Base-by-base conservation (phyloP, 2,329 filamentous ascomycete genomes). In the Clarireedia homoeocarpa region DNA sequence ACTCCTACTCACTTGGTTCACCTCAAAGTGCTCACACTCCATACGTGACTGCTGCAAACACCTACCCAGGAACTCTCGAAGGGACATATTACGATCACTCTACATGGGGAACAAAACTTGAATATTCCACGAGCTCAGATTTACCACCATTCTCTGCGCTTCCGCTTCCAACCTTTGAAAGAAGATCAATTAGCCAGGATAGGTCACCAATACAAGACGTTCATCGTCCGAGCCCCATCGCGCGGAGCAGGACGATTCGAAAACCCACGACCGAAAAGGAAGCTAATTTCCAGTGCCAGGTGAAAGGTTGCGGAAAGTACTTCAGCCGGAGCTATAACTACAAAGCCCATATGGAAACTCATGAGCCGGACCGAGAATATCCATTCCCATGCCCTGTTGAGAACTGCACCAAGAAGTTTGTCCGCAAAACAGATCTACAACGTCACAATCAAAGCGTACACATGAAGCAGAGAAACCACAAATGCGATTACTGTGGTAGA, bases 301-400 rank as follows among this genome's bases (percentile, higher is more conserved):
- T 83, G 38, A 78, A 83, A 57, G 77, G 84, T 2, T 96, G 91
- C 67, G 84, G 85, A 6, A 89, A 86, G 69, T 79, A 86, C 15
- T 95, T 95, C 69, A 89, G 88, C 62, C 78, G 91, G 59, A 86
- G 83, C 65, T 95, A 92, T 74, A 95, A 95, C 72, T 89, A 85
- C 73, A 91, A 88, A 66, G 87, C 89, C 30, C 91, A 95, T 69
- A 80, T 91, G 78, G 86, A 91, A 66, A 91, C 85, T 1, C 91
- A 96, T 67, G 84, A 94, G 66, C 83, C 88, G 14, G 79, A 81
- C 58, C 79, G 86, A 56, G 81, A 82, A 64, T 88, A 88, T 65
- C 83, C 85, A 0, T 86, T 89, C 65, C 76, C 78, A 1, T 95
- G 91, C 70, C 74, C 74, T 1, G 73, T 83, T 30, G 70, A 77